Evolutionary conservation across 2,329 filamentous ascomycete species (phyloP).

Genomic region (Cercospora canescens): DNA sequence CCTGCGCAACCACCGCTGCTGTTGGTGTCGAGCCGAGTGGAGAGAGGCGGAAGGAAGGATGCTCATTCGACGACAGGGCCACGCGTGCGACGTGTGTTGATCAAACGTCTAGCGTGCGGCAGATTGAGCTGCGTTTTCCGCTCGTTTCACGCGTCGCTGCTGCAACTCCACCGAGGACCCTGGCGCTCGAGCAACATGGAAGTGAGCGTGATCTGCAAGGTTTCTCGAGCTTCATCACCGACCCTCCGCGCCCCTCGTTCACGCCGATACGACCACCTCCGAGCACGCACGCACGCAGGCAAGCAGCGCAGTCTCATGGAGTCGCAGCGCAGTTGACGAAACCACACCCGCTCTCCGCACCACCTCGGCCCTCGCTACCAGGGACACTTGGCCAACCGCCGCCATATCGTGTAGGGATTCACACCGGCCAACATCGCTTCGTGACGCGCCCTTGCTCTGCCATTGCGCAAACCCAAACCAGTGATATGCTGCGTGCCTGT

Average conservation of each 20-base stretch:
- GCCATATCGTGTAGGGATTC: not conserved
- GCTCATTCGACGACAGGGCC: not conserved
- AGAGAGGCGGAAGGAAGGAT: not conserved
- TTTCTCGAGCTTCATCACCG: not conserved
- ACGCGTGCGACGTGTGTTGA: not conserved
- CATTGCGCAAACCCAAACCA: not conserved
- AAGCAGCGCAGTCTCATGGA: not conserved
- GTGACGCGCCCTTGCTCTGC: not conserved
- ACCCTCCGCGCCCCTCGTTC: not conserved
- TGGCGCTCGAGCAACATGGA: not conserved
- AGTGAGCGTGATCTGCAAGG: not conserved
- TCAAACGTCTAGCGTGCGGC: not conserved
- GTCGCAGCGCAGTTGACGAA: not conserved
- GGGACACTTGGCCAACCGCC: not conserved
- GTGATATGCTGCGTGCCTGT: slow-evolving; percentile 8
- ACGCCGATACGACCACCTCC: not conserved
- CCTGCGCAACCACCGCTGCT: not conserved
- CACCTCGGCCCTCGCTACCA: not conserved
- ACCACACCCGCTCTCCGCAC: not conserved
- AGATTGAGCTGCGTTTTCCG: not conserved
- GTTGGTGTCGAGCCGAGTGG: not conserved
- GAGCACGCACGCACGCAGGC: not conserved
- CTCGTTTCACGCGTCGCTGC: not conserved
- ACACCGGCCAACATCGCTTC: not conserved
- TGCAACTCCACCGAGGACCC: not conserved